Evolutionary conservation across 306 rosid species (phyloP).

Genomic region (Rosa multiflora): DNA sequence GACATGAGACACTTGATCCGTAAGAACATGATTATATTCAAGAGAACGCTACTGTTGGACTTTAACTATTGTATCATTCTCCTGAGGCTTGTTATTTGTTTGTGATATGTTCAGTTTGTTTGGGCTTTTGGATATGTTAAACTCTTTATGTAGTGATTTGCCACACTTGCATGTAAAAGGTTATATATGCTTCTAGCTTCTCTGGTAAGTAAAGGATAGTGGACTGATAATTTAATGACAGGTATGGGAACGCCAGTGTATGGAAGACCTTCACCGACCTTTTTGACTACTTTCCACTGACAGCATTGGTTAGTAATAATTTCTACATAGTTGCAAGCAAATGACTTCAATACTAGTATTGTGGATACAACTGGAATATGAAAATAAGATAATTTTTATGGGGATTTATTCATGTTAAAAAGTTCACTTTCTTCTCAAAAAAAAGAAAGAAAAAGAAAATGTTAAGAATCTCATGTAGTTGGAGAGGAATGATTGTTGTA

Average conservation of each 20-base stretch:
- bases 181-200: slow-evolving; percentile 6
- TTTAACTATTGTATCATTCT: slow-evolving; percentile 1
- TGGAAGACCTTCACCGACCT: slow-evolving; percentile 99
- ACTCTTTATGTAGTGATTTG: not conserved
- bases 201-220: slow-evolving; percentile 23
- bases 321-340: slow-evolving; percentile 1
- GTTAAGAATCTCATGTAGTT: not conserved
- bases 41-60: not conserved
- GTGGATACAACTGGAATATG: not conserved
- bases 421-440: too few species aligned
- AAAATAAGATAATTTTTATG: not conserved
- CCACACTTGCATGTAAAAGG: not conserved
- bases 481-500: slow-evolving; percentile 16
- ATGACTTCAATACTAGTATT: not conserved
- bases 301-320: slow-evolving; percentile 86
- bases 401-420: not conserved
- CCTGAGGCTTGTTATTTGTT: slow-evolving; percentile 2
- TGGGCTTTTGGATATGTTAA: not conserved
- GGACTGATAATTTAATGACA: slow-evolving; percentile 36
- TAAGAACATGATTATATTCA: not conserved
- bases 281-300: slow-evolving; percentile 94
- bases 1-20: not conserved
- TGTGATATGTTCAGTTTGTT: not conserved
- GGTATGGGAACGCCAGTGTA: slow-evolving; percentile 96
- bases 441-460: too few species aligned